Evolutionary conservation across 129 eudicot genomes (phyloP), one percentile per base, ranked within the genome.

Genomic region (Helichrysum umbraculigerum): DNA sequence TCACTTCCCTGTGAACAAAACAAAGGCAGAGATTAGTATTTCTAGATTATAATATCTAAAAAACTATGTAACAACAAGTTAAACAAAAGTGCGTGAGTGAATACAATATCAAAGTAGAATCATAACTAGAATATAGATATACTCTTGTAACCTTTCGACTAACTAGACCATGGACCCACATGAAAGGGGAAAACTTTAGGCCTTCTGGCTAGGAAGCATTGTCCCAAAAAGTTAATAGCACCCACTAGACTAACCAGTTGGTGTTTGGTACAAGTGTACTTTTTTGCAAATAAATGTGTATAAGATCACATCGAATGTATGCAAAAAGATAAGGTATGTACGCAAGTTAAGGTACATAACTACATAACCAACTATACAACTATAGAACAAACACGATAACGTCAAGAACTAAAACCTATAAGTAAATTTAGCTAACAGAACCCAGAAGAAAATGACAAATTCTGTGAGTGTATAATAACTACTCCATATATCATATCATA

Each of bases 1-100:
- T 93, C 98, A 60, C 84, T 86, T 87, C 98, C 98, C 98, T 93
- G 90, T 54, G 56, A n/a, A 68, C 58, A 85, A 72, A 70, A 70
- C 30, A 78, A 61, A 21, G 63, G 29, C 11, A 29, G 4, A 2
- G 1, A 16, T 29, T 1, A 39, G 61, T 56, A 56, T 28, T 65
- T 39, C 70, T 39, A 39, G 47, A 78, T 77, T 69, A 69, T 63
- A 58, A 41, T 69, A 69, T 41, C 10, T 37, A 52, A 8, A 14
- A 37, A 57, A 54, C 68, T 17, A 47, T 19, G 4, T 44, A 12
- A 12, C 63, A 75, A 74, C 44, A 74, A 63, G 32, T 63, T 21
- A n/a, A 29, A 44, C 29, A 61, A 28, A 74, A 62, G 30, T 30
- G 30, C 19, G 56, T 51, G 75, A 51, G 50, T 20, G 6, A 37